A percentile compares a stretch with the other conserved stretches of the same genome.
Evolutionary conservation across 495 filamentous ascomycete genomes (phyloP).

Genomic region (Zalerion maritima): DNA sequence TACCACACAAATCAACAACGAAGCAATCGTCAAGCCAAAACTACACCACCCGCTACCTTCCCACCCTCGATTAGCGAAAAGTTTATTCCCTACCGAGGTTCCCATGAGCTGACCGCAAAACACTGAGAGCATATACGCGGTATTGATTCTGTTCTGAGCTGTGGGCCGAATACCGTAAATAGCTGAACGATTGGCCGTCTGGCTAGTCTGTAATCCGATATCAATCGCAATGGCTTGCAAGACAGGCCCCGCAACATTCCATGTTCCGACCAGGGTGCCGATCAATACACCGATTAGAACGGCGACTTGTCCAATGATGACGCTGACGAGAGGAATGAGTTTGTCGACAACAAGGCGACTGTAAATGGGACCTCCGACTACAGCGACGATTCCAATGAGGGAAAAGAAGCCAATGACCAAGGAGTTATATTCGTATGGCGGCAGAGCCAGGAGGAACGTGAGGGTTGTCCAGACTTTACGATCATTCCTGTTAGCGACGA

Average conservation of each 20-base stretch:
- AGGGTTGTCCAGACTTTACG: constrained; percentile 84
- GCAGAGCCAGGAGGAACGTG: constrained; percentile 57
- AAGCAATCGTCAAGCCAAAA: constrained; percentile 48
- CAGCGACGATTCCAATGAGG: constrained; percentile 56
- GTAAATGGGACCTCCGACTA: constrained; percentile 51
- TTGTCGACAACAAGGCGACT: constrained; percentile 56
- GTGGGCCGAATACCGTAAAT: constrained; percentile 62
- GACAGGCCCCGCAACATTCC: constrained; percentile 57
- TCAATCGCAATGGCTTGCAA: constrained; percentile 62
- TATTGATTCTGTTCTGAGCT: constrained; percentile 65
- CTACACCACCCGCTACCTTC: constrained; percentile 49
- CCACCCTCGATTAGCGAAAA: constrained; percentile 62
- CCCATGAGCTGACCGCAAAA: constrained; percentile 69
- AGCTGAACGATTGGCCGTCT: constrained; percentile 58
- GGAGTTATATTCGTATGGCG: constrained; percentile 53
- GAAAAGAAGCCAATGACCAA: constrained; percentile 64
- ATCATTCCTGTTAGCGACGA: too few species aligned
- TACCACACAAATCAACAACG: constrained; percentile 39
- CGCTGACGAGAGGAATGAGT: constrained; percentile 49
- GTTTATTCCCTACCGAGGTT: constrained; percentile 53
- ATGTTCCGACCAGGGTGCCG: constrained; percentile 52
- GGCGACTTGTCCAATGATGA: constrained; percentile 44
- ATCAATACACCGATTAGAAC: constrained; percentile 48
- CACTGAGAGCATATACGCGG: constrained; percentile 62
- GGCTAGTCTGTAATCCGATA: constrained; percentile 56